Conservation (phyloP, 2,329 filamentous ascomycete genomes). For the Phyllachora maydis region DNA sequence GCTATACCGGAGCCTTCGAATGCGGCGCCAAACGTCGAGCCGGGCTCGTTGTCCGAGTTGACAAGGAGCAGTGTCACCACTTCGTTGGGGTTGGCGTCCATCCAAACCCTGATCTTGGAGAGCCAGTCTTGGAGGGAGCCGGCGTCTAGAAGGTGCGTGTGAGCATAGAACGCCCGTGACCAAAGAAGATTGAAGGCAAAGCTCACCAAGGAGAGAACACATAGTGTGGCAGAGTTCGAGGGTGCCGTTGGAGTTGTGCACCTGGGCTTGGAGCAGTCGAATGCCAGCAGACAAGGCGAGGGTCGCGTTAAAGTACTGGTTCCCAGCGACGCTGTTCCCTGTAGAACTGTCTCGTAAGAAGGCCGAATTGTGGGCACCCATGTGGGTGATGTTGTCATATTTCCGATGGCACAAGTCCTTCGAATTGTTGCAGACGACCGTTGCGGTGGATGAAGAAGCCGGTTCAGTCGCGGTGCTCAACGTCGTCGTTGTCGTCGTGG, state of each 20-base stretch:
- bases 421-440: slow-evolving; percentile 59
- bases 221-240: slow-evolving; percentile 52
- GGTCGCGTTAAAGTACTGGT: slow-evolving; percentile 57
- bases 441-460: slow-evolving; percentile 6
- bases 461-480: slow-evolving; percentile 5
- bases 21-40: slow-evolving; percentile 28
- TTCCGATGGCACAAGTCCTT: slow-evolving; percentile 47
- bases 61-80: slow-evolving; percentile 58
- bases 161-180: too few relatives aligned
- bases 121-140: slow-evolving; percentile 47
- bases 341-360: slow-evolving; percentile 47
- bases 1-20: slow-evolving; percentile 39
- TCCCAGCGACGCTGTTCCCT: slow-evolving; percentile 40
- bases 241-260: slow-evolving; percentile 37
- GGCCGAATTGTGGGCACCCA: slow-evolving; percentile 56
- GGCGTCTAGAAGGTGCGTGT: slow-evolving; percentile 45
- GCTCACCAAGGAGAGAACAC: too few relatives aligned
- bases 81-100: slow-evolving; percentile 49
- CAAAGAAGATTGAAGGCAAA: too few relatives aligned
- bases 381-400: slow-evolving; percentile 60
- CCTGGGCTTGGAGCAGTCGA: slow-evolving; percentile 49
- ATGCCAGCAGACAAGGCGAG: slow-evolving; percentile 50
- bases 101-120: slow-evolving; percentile 40
- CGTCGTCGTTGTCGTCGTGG: slow-evolving; percentile 6
- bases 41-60: slow-evolving; percentile 40